Conservation (phyloP, 1,284 basidiomycete genomes). For the Ceratobasidium papillatum region DNA sequence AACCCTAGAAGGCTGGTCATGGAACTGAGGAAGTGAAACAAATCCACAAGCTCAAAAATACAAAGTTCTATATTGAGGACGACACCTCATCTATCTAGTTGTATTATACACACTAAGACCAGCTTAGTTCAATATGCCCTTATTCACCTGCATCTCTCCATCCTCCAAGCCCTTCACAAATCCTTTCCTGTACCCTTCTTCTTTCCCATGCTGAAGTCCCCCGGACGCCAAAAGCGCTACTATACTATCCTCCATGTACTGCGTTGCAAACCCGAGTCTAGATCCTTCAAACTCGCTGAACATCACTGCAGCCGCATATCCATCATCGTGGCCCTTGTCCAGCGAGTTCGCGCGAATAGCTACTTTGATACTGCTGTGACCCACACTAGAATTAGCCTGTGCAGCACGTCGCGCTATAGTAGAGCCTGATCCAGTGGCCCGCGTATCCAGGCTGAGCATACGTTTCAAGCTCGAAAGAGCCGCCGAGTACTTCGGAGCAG, state of each 20-base stretch:
- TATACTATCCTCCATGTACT: conserved; percentile 66
- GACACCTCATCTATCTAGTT: background rate
- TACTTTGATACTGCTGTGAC: background rate
- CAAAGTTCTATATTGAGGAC: background rate
- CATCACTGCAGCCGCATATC: conserved; percentile 66
- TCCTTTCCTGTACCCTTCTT: conserved; percentile 58
- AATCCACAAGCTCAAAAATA: too few relatives aligned
- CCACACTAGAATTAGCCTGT: background rate
- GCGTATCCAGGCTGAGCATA: background rate
- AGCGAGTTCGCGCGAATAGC: background rate
- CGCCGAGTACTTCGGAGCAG: background rate
- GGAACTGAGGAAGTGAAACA: too few relatives aligned
- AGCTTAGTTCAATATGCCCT: background rate
- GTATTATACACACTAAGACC: background rate
- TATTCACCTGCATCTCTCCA: conserved; percentile 51
- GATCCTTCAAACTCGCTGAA: conserved; percentile 67
- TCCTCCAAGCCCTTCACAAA: conserved; percentile 60
- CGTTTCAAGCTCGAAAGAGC: background rate
- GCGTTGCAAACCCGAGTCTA: conserved; percentile 69
- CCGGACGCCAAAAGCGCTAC: conserved; percentile 52
- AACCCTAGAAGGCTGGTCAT: too few relatives aligned
- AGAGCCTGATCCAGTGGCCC: conserved; percentile 3
- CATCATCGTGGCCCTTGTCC: conserved; percentile 65
- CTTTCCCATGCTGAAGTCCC: conserved; percentile 55
- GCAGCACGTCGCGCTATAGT: conserved; percentile 42